Percentiles rank a stretch among this genome's conserved stretches.
phyloP scores from a whole-genome alignment of 306 rosid genomes.

The Coriaria nepalensis region DNA sequence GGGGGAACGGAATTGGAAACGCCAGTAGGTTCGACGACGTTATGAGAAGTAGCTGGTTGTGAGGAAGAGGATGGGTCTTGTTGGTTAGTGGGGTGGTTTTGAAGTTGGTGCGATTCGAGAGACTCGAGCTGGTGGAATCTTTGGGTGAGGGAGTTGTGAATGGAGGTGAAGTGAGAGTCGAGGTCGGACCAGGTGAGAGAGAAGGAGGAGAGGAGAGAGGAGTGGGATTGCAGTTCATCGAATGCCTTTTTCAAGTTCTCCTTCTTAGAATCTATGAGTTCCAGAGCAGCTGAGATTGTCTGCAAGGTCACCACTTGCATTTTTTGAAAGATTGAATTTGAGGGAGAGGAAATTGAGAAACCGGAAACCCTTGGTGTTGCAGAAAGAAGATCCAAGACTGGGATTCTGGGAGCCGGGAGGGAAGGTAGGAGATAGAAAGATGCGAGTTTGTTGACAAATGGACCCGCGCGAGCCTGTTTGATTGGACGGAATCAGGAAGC shows the following conservation, averaged over 20 bases:
- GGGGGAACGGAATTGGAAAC: conserved; percentile 14
- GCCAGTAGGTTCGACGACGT: background rate
- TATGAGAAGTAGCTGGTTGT: conserved; percentile 5
- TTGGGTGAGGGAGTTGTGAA: conserved; percentile 31
- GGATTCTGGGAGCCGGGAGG: too few species aligned
- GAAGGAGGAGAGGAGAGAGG: conserved; percentile 36
- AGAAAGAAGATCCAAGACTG: too few species aligned
- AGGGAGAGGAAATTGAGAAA: background rate
- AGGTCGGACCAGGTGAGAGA: conserved; percentile 50
- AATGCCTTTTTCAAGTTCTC: conserved; percentile 46
- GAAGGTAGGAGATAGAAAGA: too few species aligned
- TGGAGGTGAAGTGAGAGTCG: conserved; percentile 46
- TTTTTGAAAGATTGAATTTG: conserved; percentile 4
- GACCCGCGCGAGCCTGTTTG: too few species aligned
- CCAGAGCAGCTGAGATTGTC: conserved; percentile 39
- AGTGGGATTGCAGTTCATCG: conserved; percentile 50
- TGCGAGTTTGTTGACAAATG: too few species aligned
- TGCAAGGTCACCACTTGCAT: conserved; percentile 28
- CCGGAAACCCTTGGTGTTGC: too few species aligned
- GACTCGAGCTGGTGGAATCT: conserved; percentile 44
- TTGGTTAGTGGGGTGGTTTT: conserved; percentile 4
- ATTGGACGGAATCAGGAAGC: too few species aligned
- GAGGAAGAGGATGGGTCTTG: conserved; percentile 13
- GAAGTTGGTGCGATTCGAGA: conserved; percentile 21
- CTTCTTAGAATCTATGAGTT: conserved; percentile 42